These are phyloP conservation scores for Gaeumannomyces sp. DNA, from an alignment of 2,329 filamentous ascomycete genomes.

Conservation along the genomic window DNA sequence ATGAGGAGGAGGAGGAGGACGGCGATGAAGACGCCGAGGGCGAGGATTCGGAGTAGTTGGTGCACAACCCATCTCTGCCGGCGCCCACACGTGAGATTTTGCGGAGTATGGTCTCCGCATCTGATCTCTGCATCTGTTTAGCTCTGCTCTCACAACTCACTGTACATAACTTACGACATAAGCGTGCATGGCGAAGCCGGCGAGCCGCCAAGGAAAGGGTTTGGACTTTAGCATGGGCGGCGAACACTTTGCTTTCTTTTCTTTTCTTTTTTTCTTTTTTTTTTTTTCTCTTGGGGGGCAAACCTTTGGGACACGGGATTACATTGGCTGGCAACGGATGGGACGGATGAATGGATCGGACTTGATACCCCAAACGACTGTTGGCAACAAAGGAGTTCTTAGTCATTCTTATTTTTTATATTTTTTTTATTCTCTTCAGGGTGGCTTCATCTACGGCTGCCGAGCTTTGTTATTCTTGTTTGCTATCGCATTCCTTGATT, in stretches of 20 bases:
- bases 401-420: not conserved
- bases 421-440: too few relatives aligned
- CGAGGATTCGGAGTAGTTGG: slow-evolving; percentile 24
- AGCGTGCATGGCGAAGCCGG: not conserved
- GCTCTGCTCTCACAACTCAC: not conserved
- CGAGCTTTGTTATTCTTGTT: too few relatives aligned
- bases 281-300: not conserved
- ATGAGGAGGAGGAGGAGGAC: slow-evolving; percentile 38
- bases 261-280: not conserved
- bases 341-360: not conserved
- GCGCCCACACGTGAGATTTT: too few relatives aligned
- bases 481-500: too few relatives aligned
- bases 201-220: not conserved
- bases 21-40: slow-evolving; percentile 33
- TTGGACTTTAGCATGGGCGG: not conserved
- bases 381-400: not conserved
- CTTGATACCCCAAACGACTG: not conserved
- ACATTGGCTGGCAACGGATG: not conserved
- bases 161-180: not conserved
- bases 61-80: too few relatives aligned
- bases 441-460: too few relatives aligned
- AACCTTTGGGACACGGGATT: not conserved
- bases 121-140: too few relatives aligned
- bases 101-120: too few relatives aligned
- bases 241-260: not conserved